phyloP scores from a whole-genome alignment of 23 red algal species.

The Agarophyton chilense region DNA sequence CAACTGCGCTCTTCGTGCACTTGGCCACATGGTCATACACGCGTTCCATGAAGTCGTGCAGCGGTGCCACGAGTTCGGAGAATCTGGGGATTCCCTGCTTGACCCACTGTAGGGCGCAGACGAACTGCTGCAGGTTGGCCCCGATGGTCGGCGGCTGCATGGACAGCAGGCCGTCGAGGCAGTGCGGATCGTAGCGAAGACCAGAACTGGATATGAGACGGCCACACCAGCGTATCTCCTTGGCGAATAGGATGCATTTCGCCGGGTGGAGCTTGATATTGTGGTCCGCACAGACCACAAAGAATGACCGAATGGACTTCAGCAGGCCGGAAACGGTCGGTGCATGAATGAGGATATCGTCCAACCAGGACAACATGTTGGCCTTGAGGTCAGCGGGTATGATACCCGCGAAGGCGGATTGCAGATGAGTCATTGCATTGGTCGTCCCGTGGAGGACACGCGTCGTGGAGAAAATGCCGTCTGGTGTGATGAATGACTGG shows the following conservation, averaged over 20 bases:
- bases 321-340: neutral
- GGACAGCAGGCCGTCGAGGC: constrained; percentile 1
- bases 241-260: constrained; percentile 38
- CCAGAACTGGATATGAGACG: constrained; percentile 21
- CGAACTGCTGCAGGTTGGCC: constrained; percentile 38
- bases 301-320: neutral
- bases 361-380: constrained; percentile 21
- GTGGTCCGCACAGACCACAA: constrained; percentile 1
- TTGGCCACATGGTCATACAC: constrained; percentile 39
- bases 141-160: constrained; percentile 50
- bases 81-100: constrained; percentile 53
- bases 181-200: constrained; percentile 7
- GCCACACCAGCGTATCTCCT: constrained; percentile 32
- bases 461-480: constrained; percentile 42
- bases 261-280: constrained; percentile 50
- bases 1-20: constrained; percentile 42
- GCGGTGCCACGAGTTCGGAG: constrained; percentile 14
- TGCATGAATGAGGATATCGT: constrained; percentile 27
- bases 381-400: constrained; percentile 7
- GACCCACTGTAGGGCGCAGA: constrained; percentile 58
- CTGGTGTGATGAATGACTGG: constrained; percentile 49
- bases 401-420: constrained; percentile 35
- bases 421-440: constrained; percentile 41
- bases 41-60: constrained; percentile 60
- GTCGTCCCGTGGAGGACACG: constrained; percentile 59